Evolutionary conservation across 1,284 basidiomycete genomes (phyloP), one percentile per base, ranked within the genome.

Genomic region (Veloporphyrellus conicus): DNA sequence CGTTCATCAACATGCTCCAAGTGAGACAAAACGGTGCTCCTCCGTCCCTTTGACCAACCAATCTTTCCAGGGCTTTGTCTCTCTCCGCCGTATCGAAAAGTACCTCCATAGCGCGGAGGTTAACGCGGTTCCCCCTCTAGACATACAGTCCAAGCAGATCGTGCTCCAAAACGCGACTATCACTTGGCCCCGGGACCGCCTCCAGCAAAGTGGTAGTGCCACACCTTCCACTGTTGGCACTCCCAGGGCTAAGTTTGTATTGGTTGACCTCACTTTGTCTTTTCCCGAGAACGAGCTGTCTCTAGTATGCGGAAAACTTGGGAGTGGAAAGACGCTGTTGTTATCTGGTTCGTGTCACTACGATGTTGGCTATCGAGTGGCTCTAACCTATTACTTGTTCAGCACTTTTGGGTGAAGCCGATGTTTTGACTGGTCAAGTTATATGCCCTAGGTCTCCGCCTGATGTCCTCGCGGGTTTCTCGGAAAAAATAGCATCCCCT

Each of bases 351-450:
- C 14, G 72, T 60, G 14, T 39, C 19, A 20, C 9, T n/a, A 25
- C 29, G 18, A 39, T 15, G 28, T 15, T 37, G 5, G 11, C 1
- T 8, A 32, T 32, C 3, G 16, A 38, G 35, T 23, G 28, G 31
- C 32, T 18, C 27, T 61, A 33, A 66, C 28, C 39, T 57, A 40
- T 43, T 16, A 7, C 63, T 20, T 3, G 6, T 41, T 32, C 19
- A 77, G 90, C 89, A 7, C 76, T 95, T n/a, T 76, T 96, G 5
- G 93, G 93, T 16, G 93, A 97, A 71, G 87, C 89, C 3, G 92
- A 96, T 67, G 56, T 94, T 16, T 71, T 95, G 8, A 73, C 87
- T 15, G 93, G 90, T 1, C 85, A 90, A 58, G 67, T 93, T 27
- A 54, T 84, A 10, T 90, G 88, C 59, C 93, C 93, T 3, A 79